Evolutionary conservation across 768 basidiomycete species (phyloP), one percentile per base, ranked within the genome.

Genomic region (Suillus ampliporus): DNA sequence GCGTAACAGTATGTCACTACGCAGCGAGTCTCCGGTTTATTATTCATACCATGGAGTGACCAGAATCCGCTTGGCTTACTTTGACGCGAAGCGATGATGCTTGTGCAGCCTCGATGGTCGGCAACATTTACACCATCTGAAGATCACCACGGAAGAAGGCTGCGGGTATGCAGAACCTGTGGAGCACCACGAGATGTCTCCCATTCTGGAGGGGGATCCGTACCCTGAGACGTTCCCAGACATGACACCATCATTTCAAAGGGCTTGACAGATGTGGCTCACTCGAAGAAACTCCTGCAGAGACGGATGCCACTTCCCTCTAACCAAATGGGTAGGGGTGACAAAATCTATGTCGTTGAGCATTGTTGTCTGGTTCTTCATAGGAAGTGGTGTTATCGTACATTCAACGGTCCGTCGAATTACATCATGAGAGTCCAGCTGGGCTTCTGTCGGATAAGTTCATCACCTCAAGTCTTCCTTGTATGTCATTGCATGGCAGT

Each of bases 401-500:
- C 41, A 19, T 43, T 43, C 41, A 19, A 43, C 17, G 40, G 17
- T 41, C 40, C 3, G 7, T 9, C 41, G 19, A 41, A 41, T 41
- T 44, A 9, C n/a, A 44, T n/a, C n/a, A n/a, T n/a, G 31, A 3
- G 31, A 19, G n/a, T n/a, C n/a, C n/a, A n/a, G n/a, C n/a, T n/a
- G n/a, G n/a, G n/a, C 26, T 50, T 50, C 15, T 28, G 8, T 50
- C 17, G 26, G 3, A 50, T 15, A 31, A 19, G 17, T 51, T 31
- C 31, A 14, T 14, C 35, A n/a, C 51, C 31, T 14, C 31, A 8
- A 11, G 7, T 52, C 19, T 19, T 46, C 59, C 17, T 43, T 41
- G 35, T 80, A 81, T 26, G 74, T 58, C 83, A 84, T 84, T 43
- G 69, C 70, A 1, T 77, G 75, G 58, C 85, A 73, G 60, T 87